Base-by-base conservation (phyloP, 768 basidiomycete genomes). In the Lactarius tabidus region DNA sequence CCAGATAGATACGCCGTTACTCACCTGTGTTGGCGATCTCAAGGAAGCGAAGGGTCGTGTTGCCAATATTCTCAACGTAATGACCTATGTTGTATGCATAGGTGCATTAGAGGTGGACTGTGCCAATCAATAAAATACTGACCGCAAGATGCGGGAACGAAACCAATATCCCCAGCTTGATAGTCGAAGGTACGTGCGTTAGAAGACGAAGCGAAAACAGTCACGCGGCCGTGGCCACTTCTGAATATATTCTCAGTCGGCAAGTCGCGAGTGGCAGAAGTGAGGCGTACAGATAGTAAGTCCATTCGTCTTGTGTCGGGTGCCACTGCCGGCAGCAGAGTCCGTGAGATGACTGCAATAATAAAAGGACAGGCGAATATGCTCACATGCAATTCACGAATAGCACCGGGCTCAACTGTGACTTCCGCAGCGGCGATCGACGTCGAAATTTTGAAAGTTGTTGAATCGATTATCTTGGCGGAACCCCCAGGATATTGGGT, bases 281-380 rank as follows among this genome's bases (percentile, higher is more conserved):
- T 62, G 58, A 29, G 54, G 75, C 77, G 62, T 71, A 84, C 84
- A 86, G 59, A 77, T 77, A 82, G 71, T 79, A 84, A 59, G 74
- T 78, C 86, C 86, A 88, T 74, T 87, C 86, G 64, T 86, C 84
- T 69, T 85, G 77, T 14, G 83, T 84, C 8, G 88, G 87, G 68
- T 89, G 88, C 88, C 88, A 89, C 86, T 87, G 59, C 10, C 48
- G 14, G 2, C 23, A 7, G 26, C 35, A 41, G 18, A 43, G 52
- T 8, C n/a, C 38, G 18, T 35, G 28, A 60, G 48, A 33, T 57
- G 12, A 20, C 18, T 35, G 23, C n/a, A 69, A 55, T 12, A 36
- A 14, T 54, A 2, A 10, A 17, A 3, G 29, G 17, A 26, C 53
- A 26, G 14, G 28, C 17, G 51, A 35, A 1, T 23, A 18, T 31